Conservation (phyloP, 2,329 filamentous ascomycete species). For the Colletotrichum lentis region DNA sequence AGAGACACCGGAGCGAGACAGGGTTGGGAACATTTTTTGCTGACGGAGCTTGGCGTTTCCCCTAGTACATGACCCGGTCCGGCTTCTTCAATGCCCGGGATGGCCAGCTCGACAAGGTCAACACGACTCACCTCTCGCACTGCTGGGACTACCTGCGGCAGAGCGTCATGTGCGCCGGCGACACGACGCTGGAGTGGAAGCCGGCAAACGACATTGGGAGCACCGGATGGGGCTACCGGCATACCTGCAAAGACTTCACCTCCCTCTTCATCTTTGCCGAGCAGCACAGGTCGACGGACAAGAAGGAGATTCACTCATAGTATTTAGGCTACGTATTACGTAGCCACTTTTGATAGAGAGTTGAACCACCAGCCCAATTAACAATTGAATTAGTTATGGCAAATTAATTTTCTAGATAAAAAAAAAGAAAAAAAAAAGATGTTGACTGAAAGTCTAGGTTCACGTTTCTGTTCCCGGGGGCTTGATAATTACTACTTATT, state of each 20-base stretch:
- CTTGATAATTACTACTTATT: too few relatives aligned
- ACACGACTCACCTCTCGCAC: constrained; percentile 52
- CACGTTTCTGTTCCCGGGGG: too few relatives aligned
- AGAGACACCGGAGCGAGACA: too few relatives aligned
- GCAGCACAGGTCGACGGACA: constrained; percentile 20
- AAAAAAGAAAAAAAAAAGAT: too few relatives aligned
- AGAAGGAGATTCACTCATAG: not conserved
- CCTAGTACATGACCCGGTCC: not conserved
- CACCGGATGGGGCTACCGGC: constrained; percentile 38
- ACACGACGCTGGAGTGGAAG: constrained; percentile 55
- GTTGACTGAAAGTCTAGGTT: too few relatives aligned
- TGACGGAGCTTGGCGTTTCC: too few relatives aligned
- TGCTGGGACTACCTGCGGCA: constrained; percentile 59
- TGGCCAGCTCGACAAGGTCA: not conserved
- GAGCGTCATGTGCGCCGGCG: constrained; percentile 55
- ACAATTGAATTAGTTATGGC: too few relatives aligned
- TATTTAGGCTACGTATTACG: too few relatives aligned
- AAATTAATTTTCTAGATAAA: too few relatives aligned
- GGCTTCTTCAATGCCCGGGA: not conserved
- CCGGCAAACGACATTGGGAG: not conserved
- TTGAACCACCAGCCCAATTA: too few relatives aligned
- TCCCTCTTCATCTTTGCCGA: constrained; percentile 40
- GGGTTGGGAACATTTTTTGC: too few relatives aligned
- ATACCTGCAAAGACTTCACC: constrained; percentile 44
- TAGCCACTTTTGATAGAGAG: too few relatives aligned